These are phyloP conservation scores for Condylostoma magnum DNA, from an alignment of 169 alveolate species.

Conservation along the genomic window DNA sequence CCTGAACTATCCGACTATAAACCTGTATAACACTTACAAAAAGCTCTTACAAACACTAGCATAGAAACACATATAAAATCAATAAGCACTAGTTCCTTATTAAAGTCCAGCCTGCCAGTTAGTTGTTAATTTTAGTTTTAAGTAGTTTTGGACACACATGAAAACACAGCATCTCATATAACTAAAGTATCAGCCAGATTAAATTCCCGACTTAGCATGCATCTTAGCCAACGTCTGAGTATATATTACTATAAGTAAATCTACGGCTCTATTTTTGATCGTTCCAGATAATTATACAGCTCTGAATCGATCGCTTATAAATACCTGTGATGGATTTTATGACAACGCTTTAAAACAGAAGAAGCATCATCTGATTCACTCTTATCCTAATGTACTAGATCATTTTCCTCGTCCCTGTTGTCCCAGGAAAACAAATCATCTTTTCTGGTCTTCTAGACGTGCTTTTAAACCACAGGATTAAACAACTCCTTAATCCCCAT, in stretches of 20 bases:
- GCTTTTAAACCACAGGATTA: constrained; percentile 19
- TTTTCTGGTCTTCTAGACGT: constrained; percentile 25
- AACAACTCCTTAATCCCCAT: constrained; percentile 49
- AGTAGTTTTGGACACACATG: constrained; percentile 45
- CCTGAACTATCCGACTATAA: constrained; percentile 44
- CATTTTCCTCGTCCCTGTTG: constrained; percentile 10
- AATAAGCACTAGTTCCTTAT: constrained; percentile 20
- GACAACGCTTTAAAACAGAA: constrained; percentile 30
- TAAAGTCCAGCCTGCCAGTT: background rate
- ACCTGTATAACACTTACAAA: constrained; percentile 39
- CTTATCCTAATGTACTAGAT: constrained; percentile 13
- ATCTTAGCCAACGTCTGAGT: constrained; percentile 84
- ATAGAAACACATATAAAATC: constrained; percentile 54
- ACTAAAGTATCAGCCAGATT: constrained; percentile 64
- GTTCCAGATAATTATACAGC: constrained; percentile 66
- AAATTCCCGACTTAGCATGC: constrained; percentile 78
- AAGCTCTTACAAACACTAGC: constrained; percentile 52
- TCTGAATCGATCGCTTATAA: constrained; percentile 67
- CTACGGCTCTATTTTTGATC: constrained; percentile 65
- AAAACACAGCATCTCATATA: constrained; percentile 81
- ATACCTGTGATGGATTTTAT: constrained; percentile 33
- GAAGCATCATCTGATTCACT: constrained; percentile 18
- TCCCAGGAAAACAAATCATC: constrained; percentile 46
- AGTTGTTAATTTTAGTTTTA: background rate
- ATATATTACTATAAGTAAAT: constrained; percentile 75